These are phyloP conservation scores for Inga oerstediana DNA, from an alignment of 306 rosid genomes.

Conservation along the genomic window DNA sequence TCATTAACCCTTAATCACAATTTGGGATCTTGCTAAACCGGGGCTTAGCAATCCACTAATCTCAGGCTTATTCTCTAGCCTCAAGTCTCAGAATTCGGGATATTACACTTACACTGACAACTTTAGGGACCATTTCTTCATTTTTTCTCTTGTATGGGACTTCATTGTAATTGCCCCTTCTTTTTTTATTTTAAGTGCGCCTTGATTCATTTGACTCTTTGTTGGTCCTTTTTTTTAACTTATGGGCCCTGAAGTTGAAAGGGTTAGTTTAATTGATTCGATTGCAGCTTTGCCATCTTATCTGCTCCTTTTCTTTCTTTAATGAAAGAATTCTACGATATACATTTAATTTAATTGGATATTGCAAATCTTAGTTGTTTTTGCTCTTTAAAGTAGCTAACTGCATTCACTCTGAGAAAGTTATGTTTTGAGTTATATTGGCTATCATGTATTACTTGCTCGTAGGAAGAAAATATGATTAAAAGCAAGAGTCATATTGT, in stretches of 20 bases:
- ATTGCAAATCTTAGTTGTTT: background rate
- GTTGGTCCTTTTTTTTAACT: too few relatives aligned
- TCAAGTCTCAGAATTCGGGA: too few relatives aligned
- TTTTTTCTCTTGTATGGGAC: too few relatives aligned
- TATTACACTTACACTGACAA: too few relatives aligned
- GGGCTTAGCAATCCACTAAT: too few relatives aligned
- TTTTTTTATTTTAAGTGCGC: background rate
- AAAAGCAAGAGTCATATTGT: background rate
- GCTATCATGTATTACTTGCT: background rate
- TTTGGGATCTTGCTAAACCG: too few relatives aligned
- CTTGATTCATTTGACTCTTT: background rate
- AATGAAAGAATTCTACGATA: background rate
- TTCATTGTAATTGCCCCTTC: too few relatives aligned
- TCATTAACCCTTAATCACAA: too few relatives aligned
- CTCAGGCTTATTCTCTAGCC: too few relatives aligned
- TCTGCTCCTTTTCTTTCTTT: background rate
- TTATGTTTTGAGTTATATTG: background rate
- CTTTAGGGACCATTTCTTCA: too few relatives aligned
- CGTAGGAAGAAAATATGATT: background rate
- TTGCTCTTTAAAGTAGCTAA: background rate
- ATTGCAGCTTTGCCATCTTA: conserved; percentile 3
- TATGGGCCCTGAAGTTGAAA: background rate
- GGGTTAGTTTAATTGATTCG: background rate
- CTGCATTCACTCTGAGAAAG: background rate
- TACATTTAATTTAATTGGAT: background rate